A percentile compares a stretch with the other conserved stretches of the same genome.
These are phyloP conservation scores for Solidago caesia DNA, from an alignment of 129 eudicot species.

Conservation along the genomic window DNA sequence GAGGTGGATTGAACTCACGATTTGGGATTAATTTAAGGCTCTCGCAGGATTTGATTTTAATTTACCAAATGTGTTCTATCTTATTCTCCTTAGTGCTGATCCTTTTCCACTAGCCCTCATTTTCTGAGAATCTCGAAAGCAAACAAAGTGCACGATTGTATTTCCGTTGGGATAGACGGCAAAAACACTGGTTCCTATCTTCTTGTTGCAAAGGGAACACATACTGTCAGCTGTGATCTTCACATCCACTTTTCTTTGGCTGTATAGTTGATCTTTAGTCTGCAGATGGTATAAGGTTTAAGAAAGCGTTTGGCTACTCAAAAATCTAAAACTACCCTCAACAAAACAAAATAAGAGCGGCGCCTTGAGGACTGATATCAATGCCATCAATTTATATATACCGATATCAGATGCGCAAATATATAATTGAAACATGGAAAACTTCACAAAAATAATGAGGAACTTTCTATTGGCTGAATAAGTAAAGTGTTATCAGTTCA, in stretches of 20 bases:
- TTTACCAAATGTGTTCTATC: slow-evolving; percentile 1
- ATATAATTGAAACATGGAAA: not conserved
- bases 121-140: slow-evolving; percentile 86
- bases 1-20: not conserved
- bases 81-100: slow-evolving; percentile 35
- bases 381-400: not conserved
- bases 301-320: not conserved
- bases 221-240: slow-evolving; percentile 79
- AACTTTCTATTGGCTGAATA: not conserved
- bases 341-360: not conserved
- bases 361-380: not conserved
- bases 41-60: not conserved
- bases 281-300: slow-evolving; percentile 22
- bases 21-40: not conserved
- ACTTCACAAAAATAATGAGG: not conserved
- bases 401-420: not conserved
- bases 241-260: slow-evolving; percentile 62
- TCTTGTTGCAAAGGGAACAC: slow-evolving; percentile 95
- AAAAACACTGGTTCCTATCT: slow-evolving; percentile 86
- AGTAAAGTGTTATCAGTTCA: not conserved
- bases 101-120: slow-evolving; percentile 85
- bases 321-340: not conserved
- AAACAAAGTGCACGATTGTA: slow-evolving; percentile 86
- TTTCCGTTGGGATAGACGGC: slow-evolving; percentile 96
- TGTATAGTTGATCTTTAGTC: slow-evolving; percentile 80